These are phyloP conservation scores for Lactifluus piperatus DNA, from an alignment of 768 basidiomycete species.

Conservation along the genomic window DNA sequence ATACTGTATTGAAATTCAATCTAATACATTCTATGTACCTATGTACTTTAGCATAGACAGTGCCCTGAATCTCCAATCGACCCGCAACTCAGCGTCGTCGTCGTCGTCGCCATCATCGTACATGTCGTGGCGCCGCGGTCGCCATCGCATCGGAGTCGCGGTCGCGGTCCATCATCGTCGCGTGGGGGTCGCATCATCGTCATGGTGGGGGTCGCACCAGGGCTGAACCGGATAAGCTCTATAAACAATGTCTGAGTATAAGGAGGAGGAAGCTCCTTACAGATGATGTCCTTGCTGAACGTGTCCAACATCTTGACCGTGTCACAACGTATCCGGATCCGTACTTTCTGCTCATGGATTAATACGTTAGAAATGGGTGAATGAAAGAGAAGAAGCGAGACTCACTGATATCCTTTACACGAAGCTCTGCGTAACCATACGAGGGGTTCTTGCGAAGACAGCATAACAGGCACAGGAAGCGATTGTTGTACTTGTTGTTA, in stretches of 20 bases:
- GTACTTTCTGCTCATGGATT: slow-evolving; percentile 33
- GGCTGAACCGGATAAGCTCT: slow-evolving; percentile 57
- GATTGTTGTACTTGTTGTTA: too few relatives aligned
- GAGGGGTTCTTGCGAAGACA: slow-evolving; percentile 62
- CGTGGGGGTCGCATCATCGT: too few relatives aligned
- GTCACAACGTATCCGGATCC: slow-evolving; percentile 56
- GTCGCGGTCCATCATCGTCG: too few relatives aligned
- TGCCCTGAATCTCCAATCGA: too few relatives aligned
- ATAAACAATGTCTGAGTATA: slow-evolving; percentile 63
- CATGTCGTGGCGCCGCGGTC: too few relatives aligned
- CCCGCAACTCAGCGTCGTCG: too few relatives aligned
- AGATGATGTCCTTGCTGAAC: slow-evolving; percentile 65
- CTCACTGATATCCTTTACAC: slow-evolving; percentile 57
- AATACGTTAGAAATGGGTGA: slow-evolving; percentile 3
- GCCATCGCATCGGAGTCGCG: too few relatives aligned
- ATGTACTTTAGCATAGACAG: too few relatives aligned
- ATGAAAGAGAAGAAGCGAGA: slow-evolving; percentile 18
- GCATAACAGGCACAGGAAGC: slow-evolving; percentile 71
- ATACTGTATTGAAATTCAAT: too few relatives aligned
- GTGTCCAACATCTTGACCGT: slow-evolving; percentile 64
- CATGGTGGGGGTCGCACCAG: too few relatives aligned
- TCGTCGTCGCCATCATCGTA: too few relatives aligned
- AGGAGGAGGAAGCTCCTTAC: slow-evolving; percentile 56
- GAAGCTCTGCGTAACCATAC: slow-evolving; percentile 69
- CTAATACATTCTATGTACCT: too few relatives aligned